Evolutionary conservation across 495 filamentous ascomycete genomes (phyloP).

Genomic region (Pseudotulostoma volvatum): DNA sequence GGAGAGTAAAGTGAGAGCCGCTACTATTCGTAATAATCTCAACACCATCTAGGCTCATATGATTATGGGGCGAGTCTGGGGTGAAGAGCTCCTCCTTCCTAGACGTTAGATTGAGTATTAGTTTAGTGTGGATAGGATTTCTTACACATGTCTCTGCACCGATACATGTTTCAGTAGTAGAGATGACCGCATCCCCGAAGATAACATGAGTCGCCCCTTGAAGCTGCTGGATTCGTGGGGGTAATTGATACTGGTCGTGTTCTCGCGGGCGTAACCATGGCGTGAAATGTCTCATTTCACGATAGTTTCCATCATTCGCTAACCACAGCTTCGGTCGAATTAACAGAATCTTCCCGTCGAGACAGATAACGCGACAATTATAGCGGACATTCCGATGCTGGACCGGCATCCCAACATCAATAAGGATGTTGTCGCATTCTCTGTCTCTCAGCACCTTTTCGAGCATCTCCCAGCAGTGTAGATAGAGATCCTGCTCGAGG

Average conservation of each 20-base stretch:
- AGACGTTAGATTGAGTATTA: neutral
- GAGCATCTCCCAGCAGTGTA: constrained; percentile 62
- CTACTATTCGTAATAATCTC: constrained; percentile 69
- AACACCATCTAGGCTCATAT: constrained; percentile 39
- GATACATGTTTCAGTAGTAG: constrained; percentile 52
- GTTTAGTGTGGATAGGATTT: neutral
- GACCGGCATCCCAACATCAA: constrained; percentile 57
- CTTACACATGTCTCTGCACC: constrained; percentile 49
- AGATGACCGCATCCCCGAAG: constrained; percentile 65
- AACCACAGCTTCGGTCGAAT: constrained; percentile 76
- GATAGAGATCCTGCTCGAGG: constrained; percentile 27
- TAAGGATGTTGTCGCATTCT: constrained; percentile 55
- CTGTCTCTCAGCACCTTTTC: constrained; percentile 44
- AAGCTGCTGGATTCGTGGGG: constrained; percentile 43
- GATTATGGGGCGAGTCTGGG: constrained; percentile 32
- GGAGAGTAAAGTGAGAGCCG: constrained; percentile 54
- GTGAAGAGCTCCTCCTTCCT: constrained; percentile 55
- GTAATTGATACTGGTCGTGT: constrained; percentile 59
- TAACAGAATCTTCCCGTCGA: constrained; percentile 50
- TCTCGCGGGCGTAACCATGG: constrained; percentile 43
- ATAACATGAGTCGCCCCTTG: constrained; percentile 45
- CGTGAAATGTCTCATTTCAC: constrained; percentile 57
- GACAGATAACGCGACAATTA: constrained; percentile 57
- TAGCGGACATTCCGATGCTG: constrained; percentile 49
- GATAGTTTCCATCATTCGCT: constrained; percentile 62